Conservation (phyloP, 2,329 filamentous ascomycete genomes). For the Didymella glomerata region DNA sequence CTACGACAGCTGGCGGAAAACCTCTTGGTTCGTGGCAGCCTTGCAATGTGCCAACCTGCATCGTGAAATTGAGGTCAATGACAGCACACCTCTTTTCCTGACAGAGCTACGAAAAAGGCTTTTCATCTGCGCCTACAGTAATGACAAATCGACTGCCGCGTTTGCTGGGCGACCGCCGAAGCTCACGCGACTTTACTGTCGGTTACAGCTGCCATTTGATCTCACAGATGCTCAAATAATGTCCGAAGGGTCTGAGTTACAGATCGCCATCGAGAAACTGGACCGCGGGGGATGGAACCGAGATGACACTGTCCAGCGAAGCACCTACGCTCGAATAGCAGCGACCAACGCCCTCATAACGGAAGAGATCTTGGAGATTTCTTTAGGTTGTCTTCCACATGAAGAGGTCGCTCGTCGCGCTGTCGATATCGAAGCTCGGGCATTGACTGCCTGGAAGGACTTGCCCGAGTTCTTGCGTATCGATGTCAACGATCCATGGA, state of each 20-base stretch:
- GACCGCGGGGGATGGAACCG: constrained; percentile 64
- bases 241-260: constrained; percentile 54
- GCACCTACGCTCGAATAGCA: constrained; percentile 59
- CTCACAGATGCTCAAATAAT: constrained; percentile 61
- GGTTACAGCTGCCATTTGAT: constrained; percentile 64
- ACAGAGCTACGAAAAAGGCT: constrained; percentile 46
- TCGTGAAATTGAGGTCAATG: constrained; percentile 45
- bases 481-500: constrained; percentile 28
- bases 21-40: constrained; percentile 40
- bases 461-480: constrained; percentile 42
- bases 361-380: constrained; percentile 68
- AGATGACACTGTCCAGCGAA: constrained; percentile 53
- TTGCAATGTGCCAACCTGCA: constrained; percentile 51
- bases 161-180: constrained; percentile 66
- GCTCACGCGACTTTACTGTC: constrained; percentile 62
- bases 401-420: constrained; percentile 51
- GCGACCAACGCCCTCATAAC: constrained; percentile 60
- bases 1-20: constrained; percentile 46
- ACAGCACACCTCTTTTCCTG: constrained; percentile 49
- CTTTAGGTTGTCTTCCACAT: constrained; percentile 52
- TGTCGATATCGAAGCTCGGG: constrained; percentile 41
- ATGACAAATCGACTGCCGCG: constrained; percentile 61
- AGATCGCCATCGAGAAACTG: constrained; percentile 51
- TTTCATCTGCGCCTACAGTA: constrained; percentile 44
- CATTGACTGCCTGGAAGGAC: constrained; percentile 32